These are phyloP conservation scores for Staphylotrichum longicolle DNA, from an alignment of 495 filamentous ascomycete species.

Conservation along the genomic window DNA sequence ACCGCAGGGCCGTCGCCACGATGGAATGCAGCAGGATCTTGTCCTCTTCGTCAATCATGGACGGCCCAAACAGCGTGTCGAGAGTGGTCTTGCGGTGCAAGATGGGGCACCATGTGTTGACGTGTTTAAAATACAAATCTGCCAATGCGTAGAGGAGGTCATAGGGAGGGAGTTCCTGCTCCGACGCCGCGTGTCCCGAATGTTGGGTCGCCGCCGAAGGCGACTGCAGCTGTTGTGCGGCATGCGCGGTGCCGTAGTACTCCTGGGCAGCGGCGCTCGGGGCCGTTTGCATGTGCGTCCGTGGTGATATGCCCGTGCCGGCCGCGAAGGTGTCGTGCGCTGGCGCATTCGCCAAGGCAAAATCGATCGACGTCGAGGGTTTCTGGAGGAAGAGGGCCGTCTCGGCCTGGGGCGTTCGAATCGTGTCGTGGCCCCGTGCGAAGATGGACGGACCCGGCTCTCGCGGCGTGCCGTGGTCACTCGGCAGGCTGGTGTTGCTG, in stretches of 20 bases:
- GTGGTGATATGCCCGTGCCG: slow-evolving; percentile 38
- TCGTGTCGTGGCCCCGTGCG: slow-evolving; percentile 36
- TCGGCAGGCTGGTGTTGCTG: slow-evolving; percentile 44
- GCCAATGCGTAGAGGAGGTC: slow-evolving; percentile 77
- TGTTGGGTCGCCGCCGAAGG: slow-evolving; percentile 42
- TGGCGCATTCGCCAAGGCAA: slow-evolving; percentile 29
- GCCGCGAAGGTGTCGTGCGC: slow-evolving; percentile 37
- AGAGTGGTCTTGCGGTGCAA: slow-evolving; percentile 75
- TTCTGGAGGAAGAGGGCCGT: slow-evolving; percentile 63
- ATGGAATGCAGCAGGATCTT: slow-evolving; percentile 82
- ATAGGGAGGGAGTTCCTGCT: slow-evolving; percentile 80
- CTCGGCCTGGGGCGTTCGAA: slow-evolving; percentile 56
- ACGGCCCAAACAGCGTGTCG: slow-evolving; percentile 76
- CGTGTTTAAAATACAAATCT: slow-evolving; percentile 85
- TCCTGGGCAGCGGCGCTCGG: slow-evolving; percentile 40
- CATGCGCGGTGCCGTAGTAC: slow-evolving; percentile 42
- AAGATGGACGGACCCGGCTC: slow-evolving; percentile 37
- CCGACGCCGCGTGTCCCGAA: slow-evolving; percentile 47
- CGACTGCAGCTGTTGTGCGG: slow-evolving; percentile 41
- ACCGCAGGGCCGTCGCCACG: slow-evolving; percentile 80
- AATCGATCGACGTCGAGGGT: slow-evolving; percentile 47
- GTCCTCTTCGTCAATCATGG: slow-evolving; percentile 73
- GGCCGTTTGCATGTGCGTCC: slow-evolving; percentile 33
- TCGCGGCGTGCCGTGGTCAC: slow-evolving; percentile 49
- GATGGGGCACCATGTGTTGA: slow-evolving; percentile 90